These are phyloP conservation scores for Stemphylium lycopersici DNA, from an alignment of 2,329 filamentous ascomycete genomes.

Conservation along the genomic window DNA sequence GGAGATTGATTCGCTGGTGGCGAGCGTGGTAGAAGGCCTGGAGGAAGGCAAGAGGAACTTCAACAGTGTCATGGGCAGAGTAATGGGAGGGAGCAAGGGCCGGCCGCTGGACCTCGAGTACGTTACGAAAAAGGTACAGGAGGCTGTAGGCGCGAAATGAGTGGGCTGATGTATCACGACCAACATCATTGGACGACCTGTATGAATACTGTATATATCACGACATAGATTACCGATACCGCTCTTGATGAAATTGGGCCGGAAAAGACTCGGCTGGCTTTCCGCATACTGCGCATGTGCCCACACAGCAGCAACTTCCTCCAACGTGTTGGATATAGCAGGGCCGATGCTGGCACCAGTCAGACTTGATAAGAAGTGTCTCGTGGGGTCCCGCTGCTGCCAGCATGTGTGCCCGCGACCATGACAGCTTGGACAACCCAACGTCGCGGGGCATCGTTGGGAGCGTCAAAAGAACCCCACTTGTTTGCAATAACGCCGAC, in stretches of 20 bases:
- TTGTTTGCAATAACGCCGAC: background rate
- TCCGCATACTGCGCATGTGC: background rate
- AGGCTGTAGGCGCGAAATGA: conserved; percentile 32
- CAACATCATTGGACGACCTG: background rate
- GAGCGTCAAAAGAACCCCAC: background rate
- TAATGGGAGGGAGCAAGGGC: conserved; percentile 62
- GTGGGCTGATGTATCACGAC: background rate
- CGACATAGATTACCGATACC: conserved; percentile 6
- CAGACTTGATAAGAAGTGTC: background rate
- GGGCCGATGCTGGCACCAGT: background rate
- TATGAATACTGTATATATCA: conserved; percentile 8
- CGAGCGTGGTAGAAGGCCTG: conserved; percentile 59
- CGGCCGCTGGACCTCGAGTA: conserved; percentile 68
- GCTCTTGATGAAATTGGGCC: conserved; percentile 1
- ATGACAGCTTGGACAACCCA: conserved; percentile 3
- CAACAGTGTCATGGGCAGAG: conserved; percentile 68
- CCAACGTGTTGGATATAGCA: background rate
- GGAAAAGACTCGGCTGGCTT: background rate
- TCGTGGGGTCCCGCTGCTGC: background rate
- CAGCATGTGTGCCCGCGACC: background rate
- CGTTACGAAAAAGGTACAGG: conserved; percentile 67
- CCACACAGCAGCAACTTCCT: background rate
- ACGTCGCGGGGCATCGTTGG: background rate
- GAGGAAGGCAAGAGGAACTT: conserved; percentile 58
- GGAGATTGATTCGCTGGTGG: conserved; percentile 63